Conservation (phyloP, 164 flowering plant species). For the Vitis rotundifolia region DNA sequence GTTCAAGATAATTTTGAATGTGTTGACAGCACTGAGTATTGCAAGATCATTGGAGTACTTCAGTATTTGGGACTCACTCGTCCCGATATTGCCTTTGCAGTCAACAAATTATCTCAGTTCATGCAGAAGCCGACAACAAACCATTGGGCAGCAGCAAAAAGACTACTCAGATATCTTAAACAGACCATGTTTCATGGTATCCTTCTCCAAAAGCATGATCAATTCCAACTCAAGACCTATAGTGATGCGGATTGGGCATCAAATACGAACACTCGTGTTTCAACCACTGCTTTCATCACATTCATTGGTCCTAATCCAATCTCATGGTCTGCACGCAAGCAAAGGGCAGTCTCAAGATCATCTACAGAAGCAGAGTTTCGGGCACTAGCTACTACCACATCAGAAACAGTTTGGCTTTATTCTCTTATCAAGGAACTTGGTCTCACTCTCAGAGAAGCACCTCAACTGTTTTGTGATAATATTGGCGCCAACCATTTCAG, state of each 20-base stretch:
- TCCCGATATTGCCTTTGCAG: no score
- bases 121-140: no score
- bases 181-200: no score
- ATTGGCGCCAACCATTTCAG: neutral
- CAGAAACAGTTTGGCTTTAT: neutral
- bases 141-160: no score
- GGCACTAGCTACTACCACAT: neutral
- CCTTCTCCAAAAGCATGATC: no score
- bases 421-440: neutral
- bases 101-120: no score
- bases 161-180: no score
- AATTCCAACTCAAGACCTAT: neutral
- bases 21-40: no score
- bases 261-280: neutral
- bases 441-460: neutral
- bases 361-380: neutral
- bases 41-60: no score
- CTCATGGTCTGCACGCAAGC: neutral
- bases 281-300: neutral
- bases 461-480: neutral
- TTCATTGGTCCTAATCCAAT: neutral
- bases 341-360: neutral
- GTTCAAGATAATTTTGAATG: no score
- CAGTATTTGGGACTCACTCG: no score
- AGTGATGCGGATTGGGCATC: constrained; percentile 1